Conservation (phyloP, 192 early-diverging fungal species). For the Jimgerdemannia lactiflua region DNA sequence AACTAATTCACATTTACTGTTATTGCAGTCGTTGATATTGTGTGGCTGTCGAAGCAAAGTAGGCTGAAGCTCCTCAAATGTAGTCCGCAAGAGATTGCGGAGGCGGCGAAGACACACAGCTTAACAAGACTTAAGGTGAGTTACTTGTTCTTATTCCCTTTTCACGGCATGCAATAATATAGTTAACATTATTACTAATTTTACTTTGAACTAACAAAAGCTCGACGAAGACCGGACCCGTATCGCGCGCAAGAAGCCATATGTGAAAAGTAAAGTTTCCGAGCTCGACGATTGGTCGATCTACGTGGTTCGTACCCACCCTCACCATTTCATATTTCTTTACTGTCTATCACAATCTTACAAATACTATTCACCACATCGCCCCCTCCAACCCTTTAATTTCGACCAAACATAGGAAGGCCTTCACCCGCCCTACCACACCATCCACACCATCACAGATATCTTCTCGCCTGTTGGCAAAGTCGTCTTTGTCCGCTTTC, state of each 20-base stretch:
- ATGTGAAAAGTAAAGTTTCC: conserved; percentile 4
- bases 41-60: background rate
- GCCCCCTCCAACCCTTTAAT: background rate
- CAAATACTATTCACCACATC: background rate
- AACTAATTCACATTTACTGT: too few species aligned
- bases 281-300: conserved; percentile 25
- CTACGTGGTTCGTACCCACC: conserved; percentile 14
- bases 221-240: background rate
- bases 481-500: conserved; percentile 17
- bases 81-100: conserved; percentile 8
- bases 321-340: too few species aligned
- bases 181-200: background rate
- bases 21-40: conserved; percentile 11
- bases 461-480: conserved; percentile 12
- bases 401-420: conserved; percentile 11
- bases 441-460: conserved; percentile 3
- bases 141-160: too few species aligned
- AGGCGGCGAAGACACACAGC: background rate
- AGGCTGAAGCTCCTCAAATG: conserved; percentile 10
- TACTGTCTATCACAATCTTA: too few species aligned
- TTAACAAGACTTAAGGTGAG: background rate
- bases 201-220: background rate
- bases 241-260: conserved; percentile 18
- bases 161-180: too few species aligned
- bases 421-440: conserved; percentile 8